phyloP scores from a whole-genome alignment of 2,329 filamentous ascomycete species.

The Cladosporium phlei region DNA sequence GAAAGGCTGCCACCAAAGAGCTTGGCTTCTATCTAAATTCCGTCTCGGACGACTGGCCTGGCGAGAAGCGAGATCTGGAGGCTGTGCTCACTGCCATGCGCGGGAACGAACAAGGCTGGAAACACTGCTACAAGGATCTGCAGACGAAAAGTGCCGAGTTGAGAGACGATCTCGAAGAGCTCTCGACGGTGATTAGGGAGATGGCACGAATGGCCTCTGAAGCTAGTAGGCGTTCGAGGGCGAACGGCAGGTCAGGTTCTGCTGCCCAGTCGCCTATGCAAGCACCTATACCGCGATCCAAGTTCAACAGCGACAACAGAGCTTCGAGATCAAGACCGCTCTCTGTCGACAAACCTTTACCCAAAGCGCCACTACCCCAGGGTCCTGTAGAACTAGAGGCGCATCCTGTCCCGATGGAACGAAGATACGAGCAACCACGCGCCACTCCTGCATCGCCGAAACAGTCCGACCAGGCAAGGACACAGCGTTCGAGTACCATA shows the following conservation, averaged over 20 bases:
- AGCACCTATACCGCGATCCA: constrained; percentile 17
- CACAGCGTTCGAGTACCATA: constrained; percentile 6
- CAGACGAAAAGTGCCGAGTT: constrained; percentile 68
- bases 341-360: background rate
- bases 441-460: background rate
- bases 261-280: constrained; percentile 11
- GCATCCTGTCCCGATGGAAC: constrained; percentile 20
- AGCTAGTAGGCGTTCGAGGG: constrained; percentile 65
- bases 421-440: constrained; percentile 22
- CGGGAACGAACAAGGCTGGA: constrained; percentile 88
- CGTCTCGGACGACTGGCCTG: constrained; percentile 58
- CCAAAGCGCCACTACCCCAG: constrained; percentile 3
- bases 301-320: constrained; percentile 15
- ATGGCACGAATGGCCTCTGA: constrained; percentile 82
- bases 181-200: constrained; percentile 73
- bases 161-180: constrained; percentile 63
- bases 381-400: constrained; percentile 18
- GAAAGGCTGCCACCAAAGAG: constrained; percentile 68
- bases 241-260: constrained; percentile 18
- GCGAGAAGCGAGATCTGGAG: constrained; percentile 55
- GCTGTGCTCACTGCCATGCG: constrained; percentile 86
- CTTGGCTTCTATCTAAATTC: constrained; percentile 70
- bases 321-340: background rate
- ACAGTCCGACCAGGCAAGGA: background rate
- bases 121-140: constrained; percentile 70